These are phyloP conservation scores for Talinum fruticosum DNA, from an alignment of 148 eudicot genomes.

Conservation along the genomic window DNA sequence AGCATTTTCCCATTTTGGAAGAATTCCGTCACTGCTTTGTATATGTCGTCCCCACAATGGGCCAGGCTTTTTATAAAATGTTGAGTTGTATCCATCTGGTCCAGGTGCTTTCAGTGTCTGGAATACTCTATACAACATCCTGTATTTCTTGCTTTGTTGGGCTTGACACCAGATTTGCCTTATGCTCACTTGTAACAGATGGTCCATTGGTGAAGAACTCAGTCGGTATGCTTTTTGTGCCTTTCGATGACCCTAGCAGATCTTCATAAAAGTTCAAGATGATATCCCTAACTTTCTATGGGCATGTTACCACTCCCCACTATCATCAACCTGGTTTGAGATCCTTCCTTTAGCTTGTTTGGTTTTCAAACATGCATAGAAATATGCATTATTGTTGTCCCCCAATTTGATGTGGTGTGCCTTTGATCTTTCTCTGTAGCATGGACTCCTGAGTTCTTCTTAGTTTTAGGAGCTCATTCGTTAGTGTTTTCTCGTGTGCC, in stretches of 20 bases:
- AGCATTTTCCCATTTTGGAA: not conserved
- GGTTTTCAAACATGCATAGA: not conserved
- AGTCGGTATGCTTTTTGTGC: not conserved
- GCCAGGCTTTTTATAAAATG: not conserved
- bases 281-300: too few relatives aligned
- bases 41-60: not conserved
- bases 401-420: not conserved
- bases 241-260: not conserved
- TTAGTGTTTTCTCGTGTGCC: not conserved
- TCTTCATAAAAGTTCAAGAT: not conserved
- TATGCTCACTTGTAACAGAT: too few relatives aligned
- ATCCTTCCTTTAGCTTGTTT: not conserved
- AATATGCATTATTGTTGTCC: not conserved
- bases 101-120: too few relatives aligned
- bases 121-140: too few relatives aligned
- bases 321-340: not conserved
- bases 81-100: not conserved
- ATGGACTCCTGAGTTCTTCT: not conserved
- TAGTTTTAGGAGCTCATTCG: not conserved
- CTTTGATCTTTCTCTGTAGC: not conserved
- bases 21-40: not conserved
- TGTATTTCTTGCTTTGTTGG: too few relatives aligned
- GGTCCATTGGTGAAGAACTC: not conserved
- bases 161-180: not conserved
- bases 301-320: not conserved